These are phyloP conservation scores for Populus deltoides DNA, from an alignment of 345 rosid species.

Conservation along the genomic window DNA sequence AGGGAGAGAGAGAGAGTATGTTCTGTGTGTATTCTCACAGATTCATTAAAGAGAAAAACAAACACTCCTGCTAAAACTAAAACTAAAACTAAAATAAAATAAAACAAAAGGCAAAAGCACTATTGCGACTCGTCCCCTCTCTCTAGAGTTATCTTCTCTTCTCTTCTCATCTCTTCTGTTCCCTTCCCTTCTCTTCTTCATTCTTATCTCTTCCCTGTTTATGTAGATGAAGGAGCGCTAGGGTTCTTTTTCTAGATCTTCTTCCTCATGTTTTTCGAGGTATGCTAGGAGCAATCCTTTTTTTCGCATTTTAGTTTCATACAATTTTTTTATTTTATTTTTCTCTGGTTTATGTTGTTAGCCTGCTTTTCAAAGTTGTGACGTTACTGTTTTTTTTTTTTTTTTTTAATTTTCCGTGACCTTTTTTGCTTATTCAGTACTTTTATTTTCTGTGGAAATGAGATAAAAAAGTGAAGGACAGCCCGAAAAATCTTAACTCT, in stretches of 20 bases:
- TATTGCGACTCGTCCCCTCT: slow-evolving; percentile 5
- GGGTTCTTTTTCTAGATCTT: background rate
- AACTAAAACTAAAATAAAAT: slow-evolving; percentile 9
- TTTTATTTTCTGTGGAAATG: slow-evolving; percentile 22
- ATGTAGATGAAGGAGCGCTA: background rate
- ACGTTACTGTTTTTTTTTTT: background rate
- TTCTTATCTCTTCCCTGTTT: background rate
- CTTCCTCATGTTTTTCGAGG: slow-evolving; percentile 4
- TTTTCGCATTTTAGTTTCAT: background rate
- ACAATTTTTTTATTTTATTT: too few species aligned
- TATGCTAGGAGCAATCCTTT: background rate
- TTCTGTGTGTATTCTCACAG: slow-evolving; percentile 25
- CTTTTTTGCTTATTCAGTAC: background rate
- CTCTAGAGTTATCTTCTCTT: slow-evolving; percentile 7
- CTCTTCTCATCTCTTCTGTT: slow-evolving; percentile 12
- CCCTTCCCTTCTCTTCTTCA: slow-evolving; percentile 25
- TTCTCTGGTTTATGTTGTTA: background rate
- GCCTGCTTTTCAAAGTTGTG: background rate
- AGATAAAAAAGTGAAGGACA: slow-evolving; percentile 1
- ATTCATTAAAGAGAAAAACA: slow-evolving; percentile 30
- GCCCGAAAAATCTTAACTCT: background rate
- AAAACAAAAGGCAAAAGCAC: slow-evolving; percentile 5
- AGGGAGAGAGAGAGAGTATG: slow-evolving; percentile 12
- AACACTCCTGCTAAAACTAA: slow-evolving; percentile 8
- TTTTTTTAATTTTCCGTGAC: background rate